Evolutionary conservation across 2,329 filamentous ascomycete species (phyloP), one percentile per base, ranked within the genome.

Genomic region (Monosporascus sp.): DNA sequence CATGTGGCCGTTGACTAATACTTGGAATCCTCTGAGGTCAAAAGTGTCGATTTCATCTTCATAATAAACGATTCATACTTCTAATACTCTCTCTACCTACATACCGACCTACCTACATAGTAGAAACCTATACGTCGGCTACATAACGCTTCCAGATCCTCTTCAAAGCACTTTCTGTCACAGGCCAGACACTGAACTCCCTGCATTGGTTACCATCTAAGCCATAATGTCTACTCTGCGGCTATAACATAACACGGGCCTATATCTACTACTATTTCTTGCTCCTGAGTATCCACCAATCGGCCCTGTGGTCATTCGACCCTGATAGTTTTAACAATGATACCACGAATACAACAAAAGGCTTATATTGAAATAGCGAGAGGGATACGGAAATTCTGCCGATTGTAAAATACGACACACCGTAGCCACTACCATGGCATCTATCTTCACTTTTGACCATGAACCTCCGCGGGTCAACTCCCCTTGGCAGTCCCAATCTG

Each of bases 361-460:
- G 37, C 51, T 54, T 41, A 53, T 41, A 53, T 40, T 40, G 26
- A 40, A 45, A 46, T 48, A 51, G 28, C 24, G 17, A 49, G 48
- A 15, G 20, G 14, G 14, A 38, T 24, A 49, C 43, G 31, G 55
- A 55, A 47, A 55, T 55, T 52, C 51, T 24, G 53, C 50, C 41
- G 56, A 56, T 50, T 56, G 28, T 53, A 58, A 63, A 58, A 43
- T 5, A 43, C 43, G 38, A 4, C 14, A 7, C n/a, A 18, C 28
- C 44, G 17, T n/a, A 22, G 5, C 14, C 18, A 38, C 18, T 20
- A 20, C 24, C 51, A 95, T 94, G 89, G 93, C 94, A 54, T 97
- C 93, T 14, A 90, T 99, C 61, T 99, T 99, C 69, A 97, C 93
- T 0, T 99, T 89, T 68, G 91, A 97, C 57, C 86, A 90, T 2